Conservation (phyloP, 2,329 filamentous ascomycete species). For the Colletotrichum incanum region DNA sequence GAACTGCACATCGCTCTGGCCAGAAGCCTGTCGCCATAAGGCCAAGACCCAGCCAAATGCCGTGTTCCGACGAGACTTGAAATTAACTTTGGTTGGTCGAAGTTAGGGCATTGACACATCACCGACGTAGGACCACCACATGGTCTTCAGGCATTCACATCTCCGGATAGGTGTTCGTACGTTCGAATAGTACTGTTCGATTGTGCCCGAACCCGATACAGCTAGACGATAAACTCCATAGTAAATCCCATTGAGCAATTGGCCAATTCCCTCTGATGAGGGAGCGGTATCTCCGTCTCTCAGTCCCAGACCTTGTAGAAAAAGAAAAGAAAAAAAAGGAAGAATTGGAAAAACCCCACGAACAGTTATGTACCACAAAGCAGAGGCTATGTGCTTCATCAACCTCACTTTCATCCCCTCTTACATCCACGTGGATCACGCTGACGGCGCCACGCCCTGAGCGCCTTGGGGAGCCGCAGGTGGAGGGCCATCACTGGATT, state of each 20-base stretch:
- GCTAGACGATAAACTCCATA: conserved; percentile 6
- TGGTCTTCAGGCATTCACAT: too few relatives aligned
- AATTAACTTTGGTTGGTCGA: neutral
- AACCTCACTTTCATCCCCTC: neutral
- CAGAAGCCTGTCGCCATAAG: neutral
- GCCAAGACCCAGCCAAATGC: neutral
- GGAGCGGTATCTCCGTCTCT: conserved; percentile 23
- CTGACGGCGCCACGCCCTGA: conserved; percentile 37
- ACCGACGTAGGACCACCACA: too few relatives aligned
- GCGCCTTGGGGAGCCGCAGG: conserved; percentile 28
- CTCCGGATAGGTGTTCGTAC: neutral
- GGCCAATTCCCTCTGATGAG: neutral
- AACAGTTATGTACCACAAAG: conserved; percentile 21
- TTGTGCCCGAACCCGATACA: neutral
- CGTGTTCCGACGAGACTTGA: neutral
- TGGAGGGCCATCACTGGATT: conserved; percentile 22
- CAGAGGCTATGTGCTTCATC: conserved; percentile 4
- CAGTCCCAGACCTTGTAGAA: conserved; percentile 10
- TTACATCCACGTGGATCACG: conserved; percentile 15
- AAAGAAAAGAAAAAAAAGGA: neutral
- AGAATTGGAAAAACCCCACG: neutral
- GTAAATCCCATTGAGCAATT: conserved; percentile 6
- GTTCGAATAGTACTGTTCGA: neutral
- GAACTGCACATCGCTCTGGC: neutral
- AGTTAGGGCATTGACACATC: neutral